Evolutionary conservation across 352 stramenopile species (phyloP), one percentile per base, ranked within the genome.

Genomic region (Detonula confervacea): DNA sequence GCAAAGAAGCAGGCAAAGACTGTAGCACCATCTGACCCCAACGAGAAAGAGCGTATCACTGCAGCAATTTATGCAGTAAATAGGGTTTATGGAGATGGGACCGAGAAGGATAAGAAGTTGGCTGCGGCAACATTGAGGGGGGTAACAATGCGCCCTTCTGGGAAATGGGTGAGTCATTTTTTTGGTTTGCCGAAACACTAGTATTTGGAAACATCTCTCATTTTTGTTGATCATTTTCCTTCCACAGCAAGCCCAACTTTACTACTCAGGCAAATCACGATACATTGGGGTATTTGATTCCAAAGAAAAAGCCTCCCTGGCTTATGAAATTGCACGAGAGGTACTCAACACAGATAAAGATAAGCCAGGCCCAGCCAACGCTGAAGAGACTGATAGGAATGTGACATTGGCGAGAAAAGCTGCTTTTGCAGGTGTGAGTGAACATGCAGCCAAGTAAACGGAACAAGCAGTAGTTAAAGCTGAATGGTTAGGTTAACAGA

Each of bases 201-300:
- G n/a, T n/a, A n/a, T n/a, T n/a, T n/a, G n/a, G n/a, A n/a, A n/a
- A n/a, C n/a, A n/a, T n/a, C n/a, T n/a, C n/a, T n/a, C 39, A 33
- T 44, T 49, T 67, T 14, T 7, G 7, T 42, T 51, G 29, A 55
- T 22, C 66, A 57, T 22, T 66, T 61, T 47, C 33, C 8, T 29
- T 57, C 49, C 37, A 46, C 68, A 83, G 75, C 88, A 93, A 89
- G 88, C 88, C 29, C 88, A 93, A 77, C 64, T 93, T 1, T 93
- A 93, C 30, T 93, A 90, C 84, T 79, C 87, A 29, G 87, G 89
- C 4, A 94, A 94, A 56, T 92, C 87, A 52, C 62, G 89, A 39
- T 94, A 94, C 66, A 94, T 94, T 79, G 89, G 89, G 20, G 89
- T 94, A n/a, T 94, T 92, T 81, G 89, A 94, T 70, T 87, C 89